Percentiles rank a stretch among this genome's conserved stretches.
Conservation (phyloP, 805 yeast genomes). For the Starmerella vitae region DNA sequence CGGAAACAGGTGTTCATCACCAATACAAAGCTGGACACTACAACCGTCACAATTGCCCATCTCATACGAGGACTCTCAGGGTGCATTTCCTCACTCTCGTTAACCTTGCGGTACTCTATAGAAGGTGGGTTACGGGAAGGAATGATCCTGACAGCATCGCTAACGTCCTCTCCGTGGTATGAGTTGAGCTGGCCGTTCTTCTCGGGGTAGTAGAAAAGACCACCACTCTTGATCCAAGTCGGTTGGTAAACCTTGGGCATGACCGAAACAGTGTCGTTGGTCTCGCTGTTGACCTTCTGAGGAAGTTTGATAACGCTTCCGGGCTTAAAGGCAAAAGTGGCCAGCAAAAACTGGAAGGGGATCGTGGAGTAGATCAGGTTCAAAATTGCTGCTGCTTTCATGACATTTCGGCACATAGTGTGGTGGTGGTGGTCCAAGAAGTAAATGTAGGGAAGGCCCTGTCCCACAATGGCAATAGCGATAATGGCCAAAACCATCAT, state of each 20-base stretch:
- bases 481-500: conserved; percentile 43
- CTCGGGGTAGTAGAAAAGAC: conserved; percentile 46
- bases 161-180: conserved; percentile 34
- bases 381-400: conserved; percentile 38
- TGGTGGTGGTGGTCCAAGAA: conserved; percentile 35
- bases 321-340: conserved; percentile 45
- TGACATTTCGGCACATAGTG: conserved; percentile 41
- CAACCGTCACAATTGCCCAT: conserved; percentile 32
- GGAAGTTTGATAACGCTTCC: conserved; percentile 30
- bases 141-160: conserved; percentile 42
- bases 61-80: conserved; percentile 26
- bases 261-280: conserved; percentile 26
- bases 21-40: conserved; percentile 18
- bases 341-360: conserved; percentile 36
- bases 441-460: conserved; percentile 46
- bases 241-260: conserved; percentile 40
- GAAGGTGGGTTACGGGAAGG: conserved; percentile 40
- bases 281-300: conserved; percentile 15
- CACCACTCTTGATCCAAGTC: conserved; percentile 61
- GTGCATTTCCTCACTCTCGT: conserved; percentile 34
- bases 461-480: conserved; percentile 55
- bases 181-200: conserved; percentile 33
- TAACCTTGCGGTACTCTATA: conserved; percentile 34
- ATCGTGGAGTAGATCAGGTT: conserved; percentile 40
- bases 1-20: conserved; percentile 25